Evolutionary conservation across 352 stramenopile species (phyloP).

Genomic region (Pilasporangium apinafurcum): DNA sequence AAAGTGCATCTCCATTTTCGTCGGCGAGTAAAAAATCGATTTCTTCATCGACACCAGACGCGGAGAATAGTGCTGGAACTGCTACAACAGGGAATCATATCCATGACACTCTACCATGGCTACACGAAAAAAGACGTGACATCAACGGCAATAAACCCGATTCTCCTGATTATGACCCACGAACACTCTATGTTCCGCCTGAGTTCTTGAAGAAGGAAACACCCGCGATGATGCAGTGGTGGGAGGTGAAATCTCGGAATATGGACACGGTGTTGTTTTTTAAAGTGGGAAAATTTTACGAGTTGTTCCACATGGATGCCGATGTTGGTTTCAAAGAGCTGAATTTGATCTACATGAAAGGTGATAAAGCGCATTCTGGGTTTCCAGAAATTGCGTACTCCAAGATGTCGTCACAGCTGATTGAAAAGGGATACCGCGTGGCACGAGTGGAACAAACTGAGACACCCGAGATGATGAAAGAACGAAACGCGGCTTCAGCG

Average conservation of each 20-base stretch:
- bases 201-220: conserved; percentile 90
- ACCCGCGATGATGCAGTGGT: conserved; percentile 97
- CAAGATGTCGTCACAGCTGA: conserved; percentile 93
- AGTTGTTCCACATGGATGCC: conserved; percentile 97
- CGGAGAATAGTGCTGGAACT: conserved; percentile 8
- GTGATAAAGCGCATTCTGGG: conserved; percentile 94
- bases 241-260: conserved; percentile 96
- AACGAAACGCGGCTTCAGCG: conserved; percentile 77
- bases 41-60: conserved; percentile 1
- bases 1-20: conserved; percentile 4
- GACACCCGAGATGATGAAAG: conserved; percentile 96
- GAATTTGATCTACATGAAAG: conserved; percentile 99
- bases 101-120: conserved; percentile 92
- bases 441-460: conserved; percentile 99
- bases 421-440: conserved; percentile 96
- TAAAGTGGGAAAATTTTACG: conserved; percentile 98
- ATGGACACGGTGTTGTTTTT: conserved; percentile 99
- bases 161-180: conserved; percentile 89
- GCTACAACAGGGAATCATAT: conserved; percentile 59
- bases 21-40: conserved; percentile 12
- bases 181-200: conserved; percentile 88
- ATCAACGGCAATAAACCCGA: conserved; percentile 67
- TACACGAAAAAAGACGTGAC: conserved; percentile 87
- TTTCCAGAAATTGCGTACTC: conserved; percentile 98
- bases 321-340: conserved; percentile 96